Evolutionary conservation across 73 alveolate genomes (phyloP).

Genomic region (Breviolum minutum): DNA sequence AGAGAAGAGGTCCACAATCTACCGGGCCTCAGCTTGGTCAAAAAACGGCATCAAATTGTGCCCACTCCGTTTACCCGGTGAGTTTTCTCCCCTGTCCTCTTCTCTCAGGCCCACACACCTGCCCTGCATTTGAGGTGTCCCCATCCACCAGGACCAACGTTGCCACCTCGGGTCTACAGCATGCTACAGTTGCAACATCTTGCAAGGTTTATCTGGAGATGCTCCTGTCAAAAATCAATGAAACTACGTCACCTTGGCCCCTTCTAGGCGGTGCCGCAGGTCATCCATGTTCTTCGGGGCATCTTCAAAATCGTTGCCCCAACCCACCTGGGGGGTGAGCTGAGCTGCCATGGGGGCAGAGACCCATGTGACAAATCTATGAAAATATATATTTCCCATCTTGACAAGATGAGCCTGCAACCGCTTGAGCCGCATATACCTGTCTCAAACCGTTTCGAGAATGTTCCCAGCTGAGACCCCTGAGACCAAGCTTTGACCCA

Average conservation of each 20-base stretch:
- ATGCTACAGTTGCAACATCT: not conserved
- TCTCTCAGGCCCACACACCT: constrained; percentile 23
- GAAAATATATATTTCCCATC: too few relatives aligned
- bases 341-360: too few relatives aligned
- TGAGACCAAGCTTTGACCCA: not conserved
- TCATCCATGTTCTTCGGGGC: constrained; percentile 51
- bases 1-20: constrained; percentile 73
- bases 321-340: constrained; percentile 28
- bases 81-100: not conserved
- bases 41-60: not conserved
- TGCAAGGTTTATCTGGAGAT: not conserved
- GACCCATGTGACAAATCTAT: too few relatives aligned
- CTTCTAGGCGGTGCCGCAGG: constrained; percentile 11
- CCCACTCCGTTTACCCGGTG: not conserved
- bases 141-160: constrained; percentile 72
- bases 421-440: constrained; percentile 90
- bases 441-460: not conserved
- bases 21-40: constrained; percentile 45
- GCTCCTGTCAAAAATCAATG: not conserved
- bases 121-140: constrained; percentile 41
- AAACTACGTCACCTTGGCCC: constrained; percentile 60
- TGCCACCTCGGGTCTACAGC: not conserved
- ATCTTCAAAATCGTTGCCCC: constrained; percentile 60
- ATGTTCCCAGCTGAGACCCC: too few relatives aligned
- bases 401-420: too few relatives aligned